Percentiles rank a stretch among this genome's conserved stretches.
Evolutionary conservation across 2,329 filamentous ascomycete species (phyloP).

Genomic region (Aspergillaceae sp.): DNA sequence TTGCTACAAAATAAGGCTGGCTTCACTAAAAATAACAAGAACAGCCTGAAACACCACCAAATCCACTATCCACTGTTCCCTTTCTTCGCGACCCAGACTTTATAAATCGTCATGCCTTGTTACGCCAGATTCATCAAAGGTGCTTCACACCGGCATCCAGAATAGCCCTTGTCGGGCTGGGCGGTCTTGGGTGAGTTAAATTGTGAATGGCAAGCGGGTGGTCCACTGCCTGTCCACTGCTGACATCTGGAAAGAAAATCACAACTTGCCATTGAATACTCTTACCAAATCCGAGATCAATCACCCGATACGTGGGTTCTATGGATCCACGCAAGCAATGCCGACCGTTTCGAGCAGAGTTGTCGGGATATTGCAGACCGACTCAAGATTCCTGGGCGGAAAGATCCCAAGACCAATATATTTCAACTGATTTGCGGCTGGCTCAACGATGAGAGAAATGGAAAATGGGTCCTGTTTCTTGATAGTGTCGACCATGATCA

Average conservation of each 20-base stretch:
- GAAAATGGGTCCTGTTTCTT: constrained; percentile 17
- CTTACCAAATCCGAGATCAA: constrained; percentile 18
- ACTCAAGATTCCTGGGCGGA: constrained; percentile 20
- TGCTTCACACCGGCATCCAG: constrained; percentile 3
- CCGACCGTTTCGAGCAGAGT: constrained; percentile 26
- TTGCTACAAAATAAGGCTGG: too few relatives aligned
- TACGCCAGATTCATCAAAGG: constrained; percentile 19
- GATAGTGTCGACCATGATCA: constrained; percentile 18
- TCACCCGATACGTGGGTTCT: constrained; percentile 27
- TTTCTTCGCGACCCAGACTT: constrained; percentile 15
- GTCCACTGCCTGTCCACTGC: not conserved
- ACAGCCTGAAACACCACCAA: constrained; percentile 9
- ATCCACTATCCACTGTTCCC: constrained; percentile 10
- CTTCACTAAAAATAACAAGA: not conserved
- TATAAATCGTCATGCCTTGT: constrained; percentile 9
- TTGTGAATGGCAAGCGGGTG: not conserved
- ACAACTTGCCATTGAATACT: constrained; percentile 32
- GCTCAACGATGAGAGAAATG: constrained; percentile 11
- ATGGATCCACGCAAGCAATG: constrained; percentile 31
- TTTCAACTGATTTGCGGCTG: constrained; percentile 19
- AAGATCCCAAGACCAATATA: constrained; percentile 24
- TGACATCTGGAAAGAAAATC: constrained; percentile 22
- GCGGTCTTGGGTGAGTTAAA: constrained; percentile 10
- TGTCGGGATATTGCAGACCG: constrained; percentile 27
- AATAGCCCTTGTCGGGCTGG: constrained; percentile 10